Base-by-base conservation (phyloP, 371 early-diverging fungal species). In the Lichtheimia ramosa region DNA sequence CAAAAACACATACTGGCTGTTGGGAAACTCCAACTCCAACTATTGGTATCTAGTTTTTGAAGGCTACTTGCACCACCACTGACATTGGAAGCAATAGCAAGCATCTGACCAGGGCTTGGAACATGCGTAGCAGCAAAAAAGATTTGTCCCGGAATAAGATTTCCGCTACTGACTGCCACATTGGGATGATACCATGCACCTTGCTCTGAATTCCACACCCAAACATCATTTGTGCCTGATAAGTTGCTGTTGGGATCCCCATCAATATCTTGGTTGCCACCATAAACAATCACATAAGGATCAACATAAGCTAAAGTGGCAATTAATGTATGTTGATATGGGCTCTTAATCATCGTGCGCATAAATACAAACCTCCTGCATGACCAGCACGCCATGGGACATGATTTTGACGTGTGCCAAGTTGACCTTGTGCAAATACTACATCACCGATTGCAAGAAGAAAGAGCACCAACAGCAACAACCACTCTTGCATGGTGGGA, bases 261-360 rank as follows among this genome's bases (percentile, higher is more conserved):
- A 6, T 55, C 20, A 16, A 42, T 55, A n/a, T 60, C 56, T 16
- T 63, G 62, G 4, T 28, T 62, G 18, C 81, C 81, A 24, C 77
- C 81, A 48, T 77, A 77, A 14, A 80, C 39, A 48, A 80, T 64
- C 4, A 77, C 73, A 57, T 77, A 75, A 0, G 81, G 81, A 15
- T 54, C 57, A 42, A 62, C 51, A 34, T 56, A 62, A 2, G 62
- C 62, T 62, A 42, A 1, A 24, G 25, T 25, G n/a, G 25, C 25
- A 25, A 25, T 3, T 5, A 28, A 34, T 34, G 10, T 34, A 34
- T 8, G 10, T 34, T 2, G 1, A 34, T 34, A 34, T 34, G 34
- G 8, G 5, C 5, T 25, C 25, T n/a, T 10, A 8, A 34, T 4
- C 0, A 10, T 10, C 10, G 34, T 34, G 0, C 34, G 34, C 34